Conservation (phyloP, 2,329 filamentous ascomycete genomes). For the Ophiosphaerella korrae region DNA sequence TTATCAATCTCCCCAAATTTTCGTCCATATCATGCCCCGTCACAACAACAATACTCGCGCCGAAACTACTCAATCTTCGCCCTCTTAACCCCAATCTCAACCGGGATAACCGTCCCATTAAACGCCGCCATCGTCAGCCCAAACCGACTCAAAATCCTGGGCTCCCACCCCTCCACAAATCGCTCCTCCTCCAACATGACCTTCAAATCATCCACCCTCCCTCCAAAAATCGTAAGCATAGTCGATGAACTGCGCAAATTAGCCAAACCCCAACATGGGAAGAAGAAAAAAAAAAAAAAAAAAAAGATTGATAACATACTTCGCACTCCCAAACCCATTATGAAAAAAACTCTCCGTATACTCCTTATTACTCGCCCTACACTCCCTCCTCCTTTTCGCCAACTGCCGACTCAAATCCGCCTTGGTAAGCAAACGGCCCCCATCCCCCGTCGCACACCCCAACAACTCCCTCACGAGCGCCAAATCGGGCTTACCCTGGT, state of each 20-base stretch:
- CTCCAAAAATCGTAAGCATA: slow-evolving; percentile 51
- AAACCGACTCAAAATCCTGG: slow-evolving; percentile 43
- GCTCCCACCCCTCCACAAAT: slow-evolving; percentile 50
- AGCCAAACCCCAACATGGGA: slow-evolving; percentile 1
- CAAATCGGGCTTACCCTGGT: slow-evolving; percentile 47
- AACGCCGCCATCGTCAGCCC: slow-evolving; percentile 52
- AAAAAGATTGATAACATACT: slow-evolving; percentile 25
- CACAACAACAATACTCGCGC: too few relatives aligned
- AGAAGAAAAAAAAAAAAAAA: neutral
- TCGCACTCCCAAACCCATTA: slow-evolving; percentile 50
- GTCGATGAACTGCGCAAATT: slow-evolving; percentile 43
- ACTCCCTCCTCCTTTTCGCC: slow-evolving; percentile 43
- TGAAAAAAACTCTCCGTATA: slow-evolving; percentile 46
- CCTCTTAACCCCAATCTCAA: slow-evolving; percentile 42
- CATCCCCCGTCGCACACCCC: slow-evolving; percentile 45
- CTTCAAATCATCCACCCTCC: slow-evolving; percentile 43
- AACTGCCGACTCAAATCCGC: slow-evolving; percentile 43
- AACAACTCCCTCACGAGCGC: slow-evolving; percentile 44
- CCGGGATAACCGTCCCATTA: slow-evolving; percentile 48
- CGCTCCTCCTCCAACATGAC: slow-evolving; percentile 50
- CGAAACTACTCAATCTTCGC: slow-evolving; percentile 1
- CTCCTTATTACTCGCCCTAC: slow-evolving; percentile 41
- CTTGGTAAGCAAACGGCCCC: slow-evolving; percentile 41
- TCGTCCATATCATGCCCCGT: too few relatives aligned
- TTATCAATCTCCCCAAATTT: too few relatives aligned